Base-by-base conservation (phyloP, 441 rosid species). In the Mallotus repandus region DNA sequence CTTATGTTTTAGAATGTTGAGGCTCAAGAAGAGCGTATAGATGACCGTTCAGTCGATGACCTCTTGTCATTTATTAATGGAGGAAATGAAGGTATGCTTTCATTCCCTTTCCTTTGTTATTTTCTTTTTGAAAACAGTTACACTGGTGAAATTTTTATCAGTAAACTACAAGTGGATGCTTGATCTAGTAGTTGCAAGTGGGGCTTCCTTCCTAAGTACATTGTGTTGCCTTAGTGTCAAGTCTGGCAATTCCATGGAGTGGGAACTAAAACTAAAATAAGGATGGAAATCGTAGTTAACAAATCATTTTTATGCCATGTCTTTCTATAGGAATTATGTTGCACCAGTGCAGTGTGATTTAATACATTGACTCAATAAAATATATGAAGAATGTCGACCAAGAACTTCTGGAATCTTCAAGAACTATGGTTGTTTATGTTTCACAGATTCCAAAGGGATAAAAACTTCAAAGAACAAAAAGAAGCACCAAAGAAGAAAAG, bases 1-100 rank as follows among this genome's bases (percentile, higher is more conserved):
- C 80, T 63, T 69, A 16, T 87, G 71, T 75, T 77, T 52, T 83
- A 93, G 98, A 82, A 76, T 73, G 78, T 81, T 35, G 96, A 87
- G 86, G 87, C 84, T 78, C 93, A 87, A 76, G 91, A 88, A 82
- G 96, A 88, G 55, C 84, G 7, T 70, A 91, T 83, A 2, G 97
- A 93, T 74, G 98, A 90, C 63, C 96, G 96, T 55, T 93, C 98
- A 56, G 97, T 91, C 78, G 98, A 93, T 82, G 98, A 91, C 56
- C 96, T 93, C 48, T 81, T 90, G 76, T 89, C 97, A 45, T 93
- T 84, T 83, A 93, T 91, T 57, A 93, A 93, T 80, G 91, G 98
- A 66, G 91, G 72, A 70, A 73, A 78, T 79, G 81, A 74, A 85
- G 93, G 97, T 90, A 86, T 64, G 61, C 58, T 54, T 63, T 12